Percentiles rank a stretch among this genome's conserved stretches.
Evolutionary conservation across 371 early-diverging fungal species (phyloP).

Genomic region (Mycotypha africana): DNA sequence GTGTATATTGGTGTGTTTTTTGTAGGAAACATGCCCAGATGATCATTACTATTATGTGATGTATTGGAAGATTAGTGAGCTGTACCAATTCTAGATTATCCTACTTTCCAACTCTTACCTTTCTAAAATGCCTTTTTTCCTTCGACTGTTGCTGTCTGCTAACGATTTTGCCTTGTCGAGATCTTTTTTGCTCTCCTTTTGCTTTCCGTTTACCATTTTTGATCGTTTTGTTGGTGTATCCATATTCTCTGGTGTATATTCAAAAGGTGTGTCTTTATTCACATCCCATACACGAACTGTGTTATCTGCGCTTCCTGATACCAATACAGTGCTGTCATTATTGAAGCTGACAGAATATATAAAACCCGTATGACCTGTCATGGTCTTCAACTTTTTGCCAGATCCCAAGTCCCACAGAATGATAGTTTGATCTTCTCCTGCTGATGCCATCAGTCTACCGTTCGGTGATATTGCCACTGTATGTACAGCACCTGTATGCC

Average conservation of each 20-base stretch:
- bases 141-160: conserved; percentile 15
- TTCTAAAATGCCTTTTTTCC: conserved; percentile 27
- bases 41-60: conserved; percentile 49
- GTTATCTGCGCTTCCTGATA: conserved; percentile 89
- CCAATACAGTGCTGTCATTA: conserved; percentile 77
- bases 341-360: conserved; percentile 90
- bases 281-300: conserved; percentile 97
- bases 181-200: conserved; percentile 27
- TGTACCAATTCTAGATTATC: background rate
- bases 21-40: conserved; percentile 82
- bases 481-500: conserved; percentile 86
- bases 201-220: conserved; percentile 22
- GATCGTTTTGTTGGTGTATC: no score
- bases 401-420: conserved; percentile 97
- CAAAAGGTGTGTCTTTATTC: conserved; percentile 47
- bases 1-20: conserved; percentile 91
- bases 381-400: conserved; percentile 73
- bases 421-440: conserved; percentile 83
- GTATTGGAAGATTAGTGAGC: background rate
- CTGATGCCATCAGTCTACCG: conserved; percentile 92
- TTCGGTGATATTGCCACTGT: conserved; percentile 93
- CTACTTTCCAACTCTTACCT: conserved; percentile 21
- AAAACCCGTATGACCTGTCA: conserved; percentile 85
- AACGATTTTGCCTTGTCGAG: conserved; percentile 14
- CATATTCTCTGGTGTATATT: no score